Base-by-base conservation (phyloP, 2,329 filamentous ascomycete species). In the Ilyonectria destructans region DNA sequence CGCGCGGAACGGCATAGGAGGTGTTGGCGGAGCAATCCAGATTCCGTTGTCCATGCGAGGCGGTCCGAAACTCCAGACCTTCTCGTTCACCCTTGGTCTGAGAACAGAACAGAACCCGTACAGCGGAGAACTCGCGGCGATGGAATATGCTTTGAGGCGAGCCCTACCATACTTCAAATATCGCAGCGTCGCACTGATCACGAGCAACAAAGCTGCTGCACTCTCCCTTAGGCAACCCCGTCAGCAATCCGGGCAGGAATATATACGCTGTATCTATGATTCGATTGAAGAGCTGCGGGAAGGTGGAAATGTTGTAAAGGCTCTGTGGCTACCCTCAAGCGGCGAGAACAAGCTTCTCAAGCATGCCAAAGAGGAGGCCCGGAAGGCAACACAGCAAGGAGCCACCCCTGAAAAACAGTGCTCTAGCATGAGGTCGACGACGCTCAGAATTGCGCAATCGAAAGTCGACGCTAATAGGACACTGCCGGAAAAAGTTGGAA, bases 61-160 rank as follows among this genome's bases (percentile, higher is more conserved):
- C 54, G 37, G 48, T 6, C 33, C 67, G 6, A 63, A 48, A n/a
- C 35, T 58, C 23, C 40, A 70, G 62, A 37, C 33, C 21, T 74
- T 74, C 61, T 72, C 60, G 31, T 69, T 72, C 52, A 74, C 62
- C n/a, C 62, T 71, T 45, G 58, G 67, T 35, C 58, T 48, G 35
- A 71, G 67, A 55, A 61, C 54, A 17, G 67, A 71, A 57, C 68
- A 73, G 66, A 72, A 72, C 59, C 69, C 68, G 15, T 71, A 62
- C 37, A 70, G 65, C 43, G 58, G 67, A 64, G 65, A 71, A 48
- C 49, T 73, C 13, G 63, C 66, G 19, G 69, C 68, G n/a, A 65
- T 69, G 26, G 68, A 54, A 52, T 71, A 70, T 51, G 62, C 26
- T 66, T 49, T 71, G 35, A 49, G 69, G 43, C 55, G 51, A 37